phyloP scores from a whole-genome alignment of 805 yeast genomes.

The Saturnispora hagleri region DNA sequence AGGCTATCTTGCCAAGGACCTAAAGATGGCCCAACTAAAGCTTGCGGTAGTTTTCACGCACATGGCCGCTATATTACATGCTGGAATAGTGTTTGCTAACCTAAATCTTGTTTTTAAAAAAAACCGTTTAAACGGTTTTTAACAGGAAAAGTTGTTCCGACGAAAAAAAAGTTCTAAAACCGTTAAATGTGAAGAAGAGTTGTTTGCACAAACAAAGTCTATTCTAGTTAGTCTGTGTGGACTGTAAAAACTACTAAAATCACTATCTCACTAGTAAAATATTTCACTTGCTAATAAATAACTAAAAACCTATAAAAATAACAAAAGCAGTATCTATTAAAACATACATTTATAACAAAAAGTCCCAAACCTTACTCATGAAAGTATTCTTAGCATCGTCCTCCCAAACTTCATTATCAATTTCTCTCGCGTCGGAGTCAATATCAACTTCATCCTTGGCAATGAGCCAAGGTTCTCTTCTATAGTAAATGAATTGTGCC shows the following conservation, averaged over 20 bases:
- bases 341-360: constrained; percentile 4
- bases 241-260: no score
- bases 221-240: no score
- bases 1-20: not conserved
- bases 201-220: no score
- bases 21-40: no score
- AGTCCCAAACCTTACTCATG: constrained; percentile 14
- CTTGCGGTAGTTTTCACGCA: no score
- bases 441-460: constrained; percentile 52
- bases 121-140: not conserved
- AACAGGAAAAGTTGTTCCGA: not conserved
- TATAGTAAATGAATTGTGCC: constrained; percentile 40
- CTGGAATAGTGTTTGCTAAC: no score
- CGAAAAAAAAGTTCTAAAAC: not conserved
- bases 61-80: no score
- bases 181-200: not conserved
- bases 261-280: no score
- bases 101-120: no score
- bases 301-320: not conserved
- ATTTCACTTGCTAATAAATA: not conserved
- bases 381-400: constrained; percentile 26
- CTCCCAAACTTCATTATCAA: constrained; percentile 44
- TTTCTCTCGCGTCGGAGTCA: constrained; percentile 15
- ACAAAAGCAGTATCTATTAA: not conserved
- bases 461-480: constrained; percentile 37